phyloP scores from a whole-genome alignment of 2,329 filamentous ascomycete genomes.

The Aurifilum marmelostoma region DNA sequence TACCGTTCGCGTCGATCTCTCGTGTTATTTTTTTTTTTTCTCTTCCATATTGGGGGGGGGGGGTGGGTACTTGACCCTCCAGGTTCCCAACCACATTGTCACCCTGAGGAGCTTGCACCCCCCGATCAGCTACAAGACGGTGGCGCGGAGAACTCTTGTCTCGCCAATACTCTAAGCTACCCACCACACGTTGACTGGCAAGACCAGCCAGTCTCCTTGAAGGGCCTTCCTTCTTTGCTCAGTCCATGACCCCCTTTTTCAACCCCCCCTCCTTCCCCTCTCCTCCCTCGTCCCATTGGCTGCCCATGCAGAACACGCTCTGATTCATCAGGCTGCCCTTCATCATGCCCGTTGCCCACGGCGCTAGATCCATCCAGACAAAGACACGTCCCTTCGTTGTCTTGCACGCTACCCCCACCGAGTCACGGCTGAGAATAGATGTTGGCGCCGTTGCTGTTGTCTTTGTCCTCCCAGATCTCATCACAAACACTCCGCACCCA shows the following conservation, averaged over 20 bases:
- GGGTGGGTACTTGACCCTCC: slow-evolving; percentile 13
- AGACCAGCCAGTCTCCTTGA: not conserved
- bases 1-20: slow-evolving; percentile 8
- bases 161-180: not conserved
- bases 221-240: not conserved
- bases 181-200: not conserved
- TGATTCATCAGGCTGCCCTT: not conserved
- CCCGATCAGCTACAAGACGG: not conserved
- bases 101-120: not conserved
- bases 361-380: not conserved
- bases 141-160: slow-evolving; percentile 2
- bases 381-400: not conserved
- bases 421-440: not conserved
- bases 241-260: no score
- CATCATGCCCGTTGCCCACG: not conserved
- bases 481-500: not conserved
- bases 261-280: not conserved
- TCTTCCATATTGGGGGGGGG: not conserved
- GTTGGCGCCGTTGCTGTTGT: not conserved
- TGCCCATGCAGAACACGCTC: not conserved
- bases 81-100: not conserved
- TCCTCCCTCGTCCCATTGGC: slow-evolving; percentile 4
- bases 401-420: not conserved
- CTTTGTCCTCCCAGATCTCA: not conserved
- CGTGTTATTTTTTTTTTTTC: not conserved